phyloP scores from a whole-genome alignment of 371 early-diverging fungal genomes.

The Gilbertella persicaria region DNA sequence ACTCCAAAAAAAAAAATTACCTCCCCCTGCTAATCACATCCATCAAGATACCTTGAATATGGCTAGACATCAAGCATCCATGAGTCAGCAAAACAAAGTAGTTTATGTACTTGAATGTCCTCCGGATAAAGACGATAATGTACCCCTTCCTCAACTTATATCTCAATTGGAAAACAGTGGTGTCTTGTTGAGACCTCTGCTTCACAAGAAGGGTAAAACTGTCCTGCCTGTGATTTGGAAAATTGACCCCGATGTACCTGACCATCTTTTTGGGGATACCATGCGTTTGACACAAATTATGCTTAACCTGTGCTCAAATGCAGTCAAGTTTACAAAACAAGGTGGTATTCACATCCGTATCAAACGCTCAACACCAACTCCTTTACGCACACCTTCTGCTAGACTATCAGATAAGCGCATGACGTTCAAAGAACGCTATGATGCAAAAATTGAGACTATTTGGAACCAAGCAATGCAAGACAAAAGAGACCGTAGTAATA shows the following conservation, averaged over 20 bases:
- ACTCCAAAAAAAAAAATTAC: no score
- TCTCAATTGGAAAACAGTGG: slow-evolving; percentile 30
- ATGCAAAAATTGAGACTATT: slow-evolving; percentile 54
- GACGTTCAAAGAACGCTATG: slow-evolving; percentile 61
- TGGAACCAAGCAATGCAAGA: slow-evolving; percentile 28
- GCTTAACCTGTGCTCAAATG: slow-evolving; percentile 62
- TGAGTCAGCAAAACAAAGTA: slow-evolving; percentile 44
- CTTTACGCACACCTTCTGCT: slow-evolving; percentile 25
- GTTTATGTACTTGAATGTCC: slow-evolving; percentile 60
- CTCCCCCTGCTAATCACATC: background rate
- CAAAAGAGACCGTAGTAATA: slow-evolving; percentile 4
- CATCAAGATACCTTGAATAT: slow-evolving; percentile 48
- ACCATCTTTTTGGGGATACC: slow-evolving; percentile 58
- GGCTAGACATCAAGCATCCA: slow-evolving; percentile 53
- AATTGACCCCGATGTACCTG: slow-evolving; percentile 58
- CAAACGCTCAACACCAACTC: slow-evolving; percentile 35
- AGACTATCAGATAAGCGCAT: slow-evolving; percentile 29
- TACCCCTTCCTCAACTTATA: slow-evolving; percentile 43
- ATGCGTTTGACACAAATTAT: slow-evolving; percentile 61
- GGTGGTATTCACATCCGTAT: slow-evolving; percentile 45
- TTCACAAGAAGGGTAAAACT: slow-evolving; percentile 40
- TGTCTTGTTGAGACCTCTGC: slow-evolving; percentile 11
- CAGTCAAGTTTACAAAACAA: slow-evolving; percentile 58
- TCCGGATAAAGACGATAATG: slow-evolving; percentile 50
- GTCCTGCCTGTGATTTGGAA: slow-evolving; percentile 59